Evolutionary conservation across 1,139 yeast species (phyloP), one percentile per base, ranked within the genome.

Genomic region (Taphrina deformans): DNA sequence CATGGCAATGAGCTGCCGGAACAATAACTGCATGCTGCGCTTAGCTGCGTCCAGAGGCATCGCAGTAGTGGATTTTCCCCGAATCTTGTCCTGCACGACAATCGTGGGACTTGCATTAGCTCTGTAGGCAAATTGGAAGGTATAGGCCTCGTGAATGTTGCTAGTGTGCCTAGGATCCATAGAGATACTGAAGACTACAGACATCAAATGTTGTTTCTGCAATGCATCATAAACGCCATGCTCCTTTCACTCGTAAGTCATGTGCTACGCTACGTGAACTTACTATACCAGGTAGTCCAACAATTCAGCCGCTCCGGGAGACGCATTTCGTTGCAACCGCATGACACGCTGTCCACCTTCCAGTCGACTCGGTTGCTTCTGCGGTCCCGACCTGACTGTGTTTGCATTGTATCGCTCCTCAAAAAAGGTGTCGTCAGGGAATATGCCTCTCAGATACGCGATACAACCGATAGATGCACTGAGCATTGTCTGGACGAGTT

Each of bases 201-300:
- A 81, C 65, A 77, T 75, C 40, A 85, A 71, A 65, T 77, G 79
- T 26, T 79, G 76, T 35, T 72, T 69, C 14, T 75, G 76, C 12
- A 84, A 73, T 0, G 84, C 79, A 50, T 79, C 81, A 58, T 75
- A 73, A 3, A 82, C 78, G 6, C 86, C 84, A 33, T 74, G 73
- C 55, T 83, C 67, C 68, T 66, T 23, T 21, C 10, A 40, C 29
- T 6, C n/a, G 23, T 51, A 31, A 52, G 55, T n/a, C 4, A 26
- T 16, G 16, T 5, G 50, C 16, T 26, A 2, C 35, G 16, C 26
- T 12, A 2, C 14, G 18, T 12, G n/a, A n/a, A n/a, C n/a, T n/a
- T n/a, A n/a, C n/a, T n/a, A n/a, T 18, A 66, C 85, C 31, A 85
- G 71, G 85, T 86, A 83, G 65, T 79, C 77, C 26, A 83, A 72